phyloP scores from a whole-genome alignment of 2,329 filamentous ascomycete species.

The Pleomassaria siparia region DNA sequence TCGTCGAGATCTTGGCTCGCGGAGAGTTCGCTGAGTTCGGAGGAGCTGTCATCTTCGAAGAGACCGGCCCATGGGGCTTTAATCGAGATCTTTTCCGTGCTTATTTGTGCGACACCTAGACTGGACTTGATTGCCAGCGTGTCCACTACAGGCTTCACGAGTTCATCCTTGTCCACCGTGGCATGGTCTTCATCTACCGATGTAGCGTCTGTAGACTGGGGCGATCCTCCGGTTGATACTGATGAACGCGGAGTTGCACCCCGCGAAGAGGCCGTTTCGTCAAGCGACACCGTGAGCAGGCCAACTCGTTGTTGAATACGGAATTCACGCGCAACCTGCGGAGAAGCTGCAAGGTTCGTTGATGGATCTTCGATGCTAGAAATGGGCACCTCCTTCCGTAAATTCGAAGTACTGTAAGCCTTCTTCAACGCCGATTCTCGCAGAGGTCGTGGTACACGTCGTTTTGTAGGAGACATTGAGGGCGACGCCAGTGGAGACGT shows the following conservation, averaged over 20 bases:
- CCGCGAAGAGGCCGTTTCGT: constrained; percentile 31
- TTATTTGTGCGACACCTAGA: constrained; percentile 29
- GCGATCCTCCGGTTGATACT: constrained; percentile 35
- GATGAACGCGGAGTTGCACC: constrained; percentile 34
- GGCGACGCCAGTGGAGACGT: neutral
- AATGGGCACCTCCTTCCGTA: constrained; percentile 33
- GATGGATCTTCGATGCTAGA: constrained; percentile 36
- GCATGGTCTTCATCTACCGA: constrained; percentile 38
- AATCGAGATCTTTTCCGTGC: constrained; percentile 32
- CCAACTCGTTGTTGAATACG: constrained; percentile 37
- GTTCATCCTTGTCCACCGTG: constrained; percentile 5
- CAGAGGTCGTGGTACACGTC: constrained; percentile 17
- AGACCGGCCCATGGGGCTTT: constrained; percentile 31
- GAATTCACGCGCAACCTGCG: constrained; percentile 25
- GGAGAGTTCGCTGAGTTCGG: constrained; percentile 45
- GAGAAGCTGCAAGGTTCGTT: constrained; percentile 16
- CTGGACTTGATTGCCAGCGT: constrained; percentile 21
- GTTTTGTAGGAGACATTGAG: constrained; percentile 14
- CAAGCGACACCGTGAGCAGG: constrained; percentile 29
- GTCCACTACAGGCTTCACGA: constrained; percentile 17
- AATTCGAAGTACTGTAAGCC: constrained; percentile 33
- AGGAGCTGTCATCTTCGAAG: constrained; percentile 32
- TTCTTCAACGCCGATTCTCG: constrained; percentile 33
- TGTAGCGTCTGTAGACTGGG: constrained; percentile 41
- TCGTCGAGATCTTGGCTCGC: constrained; percentile 43